A percentile compares a stretch with the other conserved stretches of the same genome.
Conservation (phyloP, 768 basidiomycete genomes). For the Nevesoporus exiguus region DNA sequence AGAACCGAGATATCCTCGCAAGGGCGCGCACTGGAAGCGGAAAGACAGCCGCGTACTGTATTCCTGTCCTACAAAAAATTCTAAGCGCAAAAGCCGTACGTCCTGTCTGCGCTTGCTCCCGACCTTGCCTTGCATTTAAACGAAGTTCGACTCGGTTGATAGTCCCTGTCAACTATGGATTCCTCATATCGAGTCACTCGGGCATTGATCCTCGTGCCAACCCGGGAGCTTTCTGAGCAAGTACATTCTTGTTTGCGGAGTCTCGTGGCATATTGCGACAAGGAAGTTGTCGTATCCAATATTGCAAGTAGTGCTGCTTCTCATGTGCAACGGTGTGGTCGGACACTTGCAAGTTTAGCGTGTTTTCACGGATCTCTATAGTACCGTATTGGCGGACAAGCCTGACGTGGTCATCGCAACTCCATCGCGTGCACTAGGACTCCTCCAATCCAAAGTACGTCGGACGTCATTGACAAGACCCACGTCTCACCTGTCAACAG, state of each 20-base stretch:
- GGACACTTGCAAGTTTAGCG: not conserved
- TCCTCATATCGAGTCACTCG: slow-evolving; percentile 57
- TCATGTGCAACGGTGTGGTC: slow-evolving; percentile 67
- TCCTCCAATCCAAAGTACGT: slow-evolving; percentile 68
- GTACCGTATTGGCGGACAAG: slow-evolving; percentile 57
- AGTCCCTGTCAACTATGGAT: slow-evolving; percentile 40
- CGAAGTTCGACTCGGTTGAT: not conserved
- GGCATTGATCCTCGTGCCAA: slow-evolving; percentile 81
- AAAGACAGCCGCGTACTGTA: slow-evolving; percentile 94
- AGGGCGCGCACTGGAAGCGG: slow-evolving; percentile 94
- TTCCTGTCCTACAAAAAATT: slow-evolving; percentile 89
- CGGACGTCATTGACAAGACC: not conserved
- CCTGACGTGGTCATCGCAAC: slow-evolving; percentile 82
- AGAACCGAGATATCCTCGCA: slow-evolving; percentile 87
- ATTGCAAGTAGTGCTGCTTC: slow-evolving; percentile 67
- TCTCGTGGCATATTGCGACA: slow-evolving; percentile 76
- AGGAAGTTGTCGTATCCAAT: slow-evolving; percentile 68
- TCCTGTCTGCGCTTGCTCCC: slow-evolving; percentile 18
- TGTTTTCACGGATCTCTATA: slow-evolving; percentile 22
- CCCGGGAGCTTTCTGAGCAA: slow-evolving; percentile 90
- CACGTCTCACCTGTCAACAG: slow-evolving; percentile 34
- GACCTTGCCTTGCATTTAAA: not conserved
- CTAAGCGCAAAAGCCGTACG: slow-evolving; percentile 75
- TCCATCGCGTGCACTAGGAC: slow-evolving; percentile 63
- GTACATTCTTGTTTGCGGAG: slow-evolving; percentile 65